phyloP scores from a whole-genome alignment of 208 protist species.

The Leptomonas seymouri region DNA sequence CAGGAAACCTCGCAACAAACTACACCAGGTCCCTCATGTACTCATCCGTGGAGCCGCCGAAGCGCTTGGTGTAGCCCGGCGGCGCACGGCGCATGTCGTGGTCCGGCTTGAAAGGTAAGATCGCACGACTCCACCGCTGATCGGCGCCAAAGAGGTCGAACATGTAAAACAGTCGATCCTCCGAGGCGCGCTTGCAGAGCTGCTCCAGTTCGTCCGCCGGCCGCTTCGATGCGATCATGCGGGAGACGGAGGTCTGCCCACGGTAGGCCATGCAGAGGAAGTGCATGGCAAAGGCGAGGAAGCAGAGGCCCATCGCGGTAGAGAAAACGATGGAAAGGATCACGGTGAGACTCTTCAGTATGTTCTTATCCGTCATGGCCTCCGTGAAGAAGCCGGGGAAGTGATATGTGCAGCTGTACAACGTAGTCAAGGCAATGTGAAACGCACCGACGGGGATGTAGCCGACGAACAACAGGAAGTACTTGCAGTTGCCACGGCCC shows the following conservation, averaged over 20 bases:
- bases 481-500: slow-evolving; percentile 66
- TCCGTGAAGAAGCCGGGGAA: slow-evolving; percentile 30
- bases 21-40: slow-evolving; percentile 17
- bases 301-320: slow-evolving; percentile 48
- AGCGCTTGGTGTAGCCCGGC: slow-evolving; percentile 19
- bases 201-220: slow-evolving; percentile 23
- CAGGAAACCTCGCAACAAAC: too few species aligned
- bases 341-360: slow-evolving; percentile 24
- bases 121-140: slow-evolving; percentile 57
- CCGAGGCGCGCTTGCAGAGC: slow-evolving; percentile 18
- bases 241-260: slow-evolving; percentile 60
- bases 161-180: slow-evolving; percentile 35
- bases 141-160: slow-evolving; percentile 67
- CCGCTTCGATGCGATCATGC: slow-evolving; percentile 32
- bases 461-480: slow-evolving; percentile 74
- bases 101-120: slow-evolving; percentile 50
- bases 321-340: slow-evolving; percentile 51
- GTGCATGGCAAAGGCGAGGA: slow-evolving; percentile 48
- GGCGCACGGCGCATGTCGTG: slow-evolving; percentile 31
- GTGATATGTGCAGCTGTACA: slow-evolving; percentile 55
- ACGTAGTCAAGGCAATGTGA: slow-evolving; percentile 55
- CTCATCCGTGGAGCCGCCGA: slow-evolving; percentile 9
- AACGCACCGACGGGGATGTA: slow-evolving; percentile 78
- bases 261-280: slow-evolving; percentile 56
- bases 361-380: slow-evolving; percentile 28